Percentiles rank a stretch among this genome's conserved stretches.
phyloP scores from a whole-genome alignment of 495 filamentous ascomycete species.

The Penicillium fimorum region DNA sequence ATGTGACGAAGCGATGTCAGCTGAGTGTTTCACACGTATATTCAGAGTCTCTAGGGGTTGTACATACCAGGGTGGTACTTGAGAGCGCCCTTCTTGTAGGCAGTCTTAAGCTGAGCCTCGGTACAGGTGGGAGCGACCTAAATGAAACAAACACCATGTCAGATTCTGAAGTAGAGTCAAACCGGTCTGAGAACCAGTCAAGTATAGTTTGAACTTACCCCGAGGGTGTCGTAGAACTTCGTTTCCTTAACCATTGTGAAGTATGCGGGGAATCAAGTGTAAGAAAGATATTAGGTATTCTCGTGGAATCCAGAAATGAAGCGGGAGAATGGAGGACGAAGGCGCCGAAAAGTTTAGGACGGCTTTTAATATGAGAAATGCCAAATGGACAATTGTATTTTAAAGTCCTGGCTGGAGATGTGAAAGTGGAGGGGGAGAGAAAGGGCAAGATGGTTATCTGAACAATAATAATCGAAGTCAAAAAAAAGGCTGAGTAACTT shows the following conservation, averaged over 20 bases:
- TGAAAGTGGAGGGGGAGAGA: constrained; percentile 12
- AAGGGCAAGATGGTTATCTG: constrained; percentile 17
- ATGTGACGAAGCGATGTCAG: constrained; percentile 8
- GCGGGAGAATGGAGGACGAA: constrained; percentile 9
- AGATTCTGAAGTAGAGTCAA: constrained; percentile 18
- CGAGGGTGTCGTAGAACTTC: constrained; percentile 80
- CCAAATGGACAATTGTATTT: constrained; percentile 12
- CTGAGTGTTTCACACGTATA: not conserved
- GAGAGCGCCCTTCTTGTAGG: constrained; percentile 86
- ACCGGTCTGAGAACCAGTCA: not conserved
- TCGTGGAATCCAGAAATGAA: not conserved
- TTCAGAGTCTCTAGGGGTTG: not conserved
- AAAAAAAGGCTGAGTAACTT: constrained; percentile 30
- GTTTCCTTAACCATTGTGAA: constrained; percentile 86
- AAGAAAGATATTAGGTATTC: constrained; percentile 13
- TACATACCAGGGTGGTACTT: constrained; percentile 85
- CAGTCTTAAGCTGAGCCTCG: constrained; percentile 80
- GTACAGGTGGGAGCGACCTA: constrained; percentile 71
- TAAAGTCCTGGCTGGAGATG: constrained; percentile 17
- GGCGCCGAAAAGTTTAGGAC: constrained; percentile 9
- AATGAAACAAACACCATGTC: constrained; percentile 20
- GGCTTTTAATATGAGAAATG: constrained; percentile 9
- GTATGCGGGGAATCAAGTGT: constrained; percentile 17
- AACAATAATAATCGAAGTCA: constrained; percentile 25
- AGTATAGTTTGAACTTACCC: constrained; percentile 57